These are phyloP conservation scores for Cyclotella choctawhatcheeana DNA, from an alignment of 108 stramenopile species.

Conservation along the genomic window DNA sequence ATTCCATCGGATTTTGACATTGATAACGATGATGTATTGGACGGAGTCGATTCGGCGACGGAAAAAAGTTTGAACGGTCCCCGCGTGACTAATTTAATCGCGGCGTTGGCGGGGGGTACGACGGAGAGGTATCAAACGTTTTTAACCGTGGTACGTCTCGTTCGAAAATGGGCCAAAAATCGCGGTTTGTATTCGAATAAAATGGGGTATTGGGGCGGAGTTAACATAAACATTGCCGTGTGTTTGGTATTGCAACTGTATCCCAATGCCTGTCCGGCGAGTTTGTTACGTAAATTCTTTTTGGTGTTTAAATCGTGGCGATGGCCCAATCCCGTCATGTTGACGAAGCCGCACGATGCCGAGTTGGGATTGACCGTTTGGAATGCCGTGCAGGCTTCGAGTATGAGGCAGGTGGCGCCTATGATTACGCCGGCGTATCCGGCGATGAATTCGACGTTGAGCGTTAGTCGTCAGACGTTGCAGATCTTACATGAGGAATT, in stretches of 20 bases:
- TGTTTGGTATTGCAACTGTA: constrained; percentile 94
- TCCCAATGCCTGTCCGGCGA: constrained; percentile 89
- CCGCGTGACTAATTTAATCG: constrained; percentile 94
- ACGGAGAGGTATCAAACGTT: constrained; percentile 83
- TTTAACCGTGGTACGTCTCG: constrained; percentile 86
- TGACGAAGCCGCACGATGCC: constrained; percentile 88
- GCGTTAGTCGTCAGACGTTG: constrained; percentile 84
- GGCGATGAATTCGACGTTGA: constrained; percentile 96
- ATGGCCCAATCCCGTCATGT: constrained; percentile 89
- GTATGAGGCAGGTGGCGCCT: constrained; percentile 86
- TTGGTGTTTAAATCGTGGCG: constrained; percentile 90
- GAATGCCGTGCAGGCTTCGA: constrained; percentile 61
- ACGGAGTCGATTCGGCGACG: constrained; percentile 92
- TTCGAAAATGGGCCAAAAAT: constrained; percentile 95
- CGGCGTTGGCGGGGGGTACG: constrained; percentile 84
- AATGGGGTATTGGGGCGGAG: constrained; percentile 96
- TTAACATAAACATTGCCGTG: constrained; percentile 98
- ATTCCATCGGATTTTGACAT: constrained; percentile 93
- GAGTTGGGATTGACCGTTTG: constrained; percentile 83
- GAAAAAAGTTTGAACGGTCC: constrained; percentile 97
- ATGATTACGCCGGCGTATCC: constrained; percentile 99
- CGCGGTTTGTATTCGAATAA: constrained; percentile 99
- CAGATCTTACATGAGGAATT: constrained; percentile 91
- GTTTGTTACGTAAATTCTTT: constrained; percentile 90
- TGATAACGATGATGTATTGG: constrained; percentile 92